Evolutionary conservation across 257 asterid species (phyloP).

Genomic region (Solanum gandarillasii): DNA sequence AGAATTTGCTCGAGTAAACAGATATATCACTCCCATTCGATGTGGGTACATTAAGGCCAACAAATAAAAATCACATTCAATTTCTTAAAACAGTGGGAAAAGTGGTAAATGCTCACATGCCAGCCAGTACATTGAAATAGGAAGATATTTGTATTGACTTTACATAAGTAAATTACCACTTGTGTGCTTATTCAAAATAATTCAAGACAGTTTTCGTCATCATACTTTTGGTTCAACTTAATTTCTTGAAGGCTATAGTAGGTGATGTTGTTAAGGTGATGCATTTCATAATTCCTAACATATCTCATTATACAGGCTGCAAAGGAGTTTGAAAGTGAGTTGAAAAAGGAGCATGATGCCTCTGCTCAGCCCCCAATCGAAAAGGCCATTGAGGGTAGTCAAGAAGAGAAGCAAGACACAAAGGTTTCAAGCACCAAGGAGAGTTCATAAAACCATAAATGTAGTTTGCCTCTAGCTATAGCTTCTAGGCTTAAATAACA

Average conservation of each 20-base stretch:
- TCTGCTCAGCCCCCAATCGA: constrained; percentile 22
- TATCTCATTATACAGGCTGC: constrained; percentile 52
- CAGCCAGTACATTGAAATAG: background rate
- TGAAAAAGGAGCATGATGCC: constrained; percentile 48
- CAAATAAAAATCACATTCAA: background rate
- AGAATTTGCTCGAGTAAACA: background rate
- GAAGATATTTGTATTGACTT: background rate
- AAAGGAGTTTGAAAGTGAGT: constrained; percentile 77
- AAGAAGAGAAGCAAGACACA: constrained; percentile 39
- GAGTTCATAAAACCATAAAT: constrained; percentile 9
- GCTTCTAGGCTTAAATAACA: background rate
- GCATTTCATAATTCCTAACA: background rate
- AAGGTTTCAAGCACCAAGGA: constrained; percentile 38
- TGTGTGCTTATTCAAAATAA: background rate
- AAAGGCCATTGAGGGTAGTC: constrained; percentile 16
- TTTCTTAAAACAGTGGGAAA: background rate
- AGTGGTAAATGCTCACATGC: background rate
- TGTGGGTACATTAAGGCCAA: background rate
- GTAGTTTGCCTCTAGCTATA: background rate
- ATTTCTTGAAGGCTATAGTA: background rate
- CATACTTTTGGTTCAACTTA: background rate
- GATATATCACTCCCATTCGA: background rate
- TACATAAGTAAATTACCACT: no score
- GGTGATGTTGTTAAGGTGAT: background rate
- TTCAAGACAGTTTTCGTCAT: background rate